Base-by-base conservation (phyloP, 1,139 yeast genomes). In the Candida dubliniensis region DNA sequence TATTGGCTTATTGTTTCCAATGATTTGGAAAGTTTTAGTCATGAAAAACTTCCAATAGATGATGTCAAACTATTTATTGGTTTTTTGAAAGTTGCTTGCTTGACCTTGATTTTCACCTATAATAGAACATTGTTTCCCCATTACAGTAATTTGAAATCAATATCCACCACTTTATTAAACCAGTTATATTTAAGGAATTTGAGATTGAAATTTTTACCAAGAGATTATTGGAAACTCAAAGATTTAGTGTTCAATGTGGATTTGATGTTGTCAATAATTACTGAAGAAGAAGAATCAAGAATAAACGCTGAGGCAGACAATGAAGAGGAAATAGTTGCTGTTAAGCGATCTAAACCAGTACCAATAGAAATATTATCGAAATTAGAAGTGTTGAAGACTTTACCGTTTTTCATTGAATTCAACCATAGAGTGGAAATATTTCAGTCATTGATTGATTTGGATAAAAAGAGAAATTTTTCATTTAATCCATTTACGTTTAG, bases 361-460 rank as follows among this genome's bases (percentile, higher is more conserved):
- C 38, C 47, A 7, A 31, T n/a, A 11, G 46, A 44, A 26, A 36
- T 34, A 5, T 13, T 33, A 11, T 31, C 46, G 36, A 69, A 59
- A 49, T 50, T 79, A 38, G 77, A 81, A 42, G 68, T 90, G 1
- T 71, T 88, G 34, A 72, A 78, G 2, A 76, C 79, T 43, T 69
- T 83, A 2, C 97, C 99, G 1, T 91, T 87, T 58, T 84, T 89
- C 64, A 71, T 91, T 15, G 81, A 88, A 0, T 93, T 93, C 60
- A 74, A 77, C 24, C 77, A 79, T 34, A 71, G 99, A 42, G 96
- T 89, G 0, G 74, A 73, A 44, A 72, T 88, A 0, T 87, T 93
- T 57, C 89, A 84, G 49, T 63, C 68, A n/a, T 67, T 87, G 43
- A 77, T 87, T 38, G 77, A 71, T 7, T 51, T 68, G 8, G 95